Conservation (phyloP, 768 basidiomycete genomes). For the Pleurotus pulmonarius region DNA sequence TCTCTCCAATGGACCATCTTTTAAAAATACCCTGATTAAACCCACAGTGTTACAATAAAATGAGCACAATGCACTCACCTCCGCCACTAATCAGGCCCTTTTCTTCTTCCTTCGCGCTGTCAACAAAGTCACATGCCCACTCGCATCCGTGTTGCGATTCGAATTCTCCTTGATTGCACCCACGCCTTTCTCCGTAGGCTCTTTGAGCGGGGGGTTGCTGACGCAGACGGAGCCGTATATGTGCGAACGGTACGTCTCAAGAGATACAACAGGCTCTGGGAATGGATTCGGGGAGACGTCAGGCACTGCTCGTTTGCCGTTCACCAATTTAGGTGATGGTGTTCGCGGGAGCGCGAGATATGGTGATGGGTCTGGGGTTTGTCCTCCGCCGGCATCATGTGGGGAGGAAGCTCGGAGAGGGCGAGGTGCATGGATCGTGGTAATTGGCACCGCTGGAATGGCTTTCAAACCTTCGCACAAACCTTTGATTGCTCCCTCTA, state of each 20-base stretch:
- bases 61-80: no score
- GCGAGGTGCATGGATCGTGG: slow-evolving; percentile 14
- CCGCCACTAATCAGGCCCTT: slow-evolving; percentile 22
- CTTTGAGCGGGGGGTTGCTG: slow-evolving; percentile 37
- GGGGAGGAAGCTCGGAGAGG: slow-evolving; percentile 9
- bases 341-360: slow-evolving; percentile 47
- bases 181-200: slow-evolving; percentile 1
- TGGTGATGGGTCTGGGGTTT: slow-evolving; percentile 37
- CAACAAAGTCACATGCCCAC: slow-evolving; percentile 49
- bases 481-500: slow-evolving; percentile 66
- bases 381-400: slow-evolving; percentile 25
- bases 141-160: slow-evolving; percentile 7
- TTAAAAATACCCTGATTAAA: neutral
- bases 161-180: slow-evolving; percentile 4
- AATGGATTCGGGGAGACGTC: slow-evolving; percentile 67
- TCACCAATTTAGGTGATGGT: slow-evolving; percentile 37
- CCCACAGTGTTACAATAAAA: neutral
- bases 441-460: slow-evolving; percentile 13
- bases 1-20: no score
- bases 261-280: slow-evolving; percentile 58
- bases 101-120: slow-evolving; percentile 58
- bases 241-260: slow-evolving; percentile 55
- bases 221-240: slow-evolving; percentile 59
- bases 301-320: slow-evolving; percentile 23
- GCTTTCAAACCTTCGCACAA: slow-evolving; percentile 62